Base-by-base conservation (phyloP, 164 flowering plant genomes). In the Magnolia changhungtana region DNA sequence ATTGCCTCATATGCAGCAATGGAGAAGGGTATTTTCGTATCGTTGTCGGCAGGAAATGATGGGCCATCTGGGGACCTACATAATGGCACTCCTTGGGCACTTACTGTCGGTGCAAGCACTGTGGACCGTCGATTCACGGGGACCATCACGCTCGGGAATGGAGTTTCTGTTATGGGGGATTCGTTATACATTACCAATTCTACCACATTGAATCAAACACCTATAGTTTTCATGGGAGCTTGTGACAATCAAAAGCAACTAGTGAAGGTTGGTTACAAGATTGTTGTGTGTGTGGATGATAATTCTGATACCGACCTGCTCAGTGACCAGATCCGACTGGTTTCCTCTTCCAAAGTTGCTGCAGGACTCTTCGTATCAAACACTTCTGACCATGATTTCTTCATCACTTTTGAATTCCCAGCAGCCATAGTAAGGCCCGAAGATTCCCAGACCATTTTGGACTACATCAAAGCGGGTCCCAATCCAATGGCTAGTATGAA, bases 41-140 rank as follows among this genome's bases (percentile, higher is more conserved):
- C 93, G 0, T 70, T 91, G 0, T 93, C 96, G 0, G 90, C 97
- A 0, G 96, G 97, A 49, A 93, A 93, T 68, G 84, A 76, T 2
- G 96, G 97, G n/a, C 94, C 95, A 50, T 50, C 7, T n/a, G 81
- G 50, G 5, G 66, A 82, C 2, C 72, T 91, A 1, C 91, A 89
- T 77, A 92, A 92, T 70, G 94, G 92, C 3, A 81, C 79, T 0
- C 94, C 97, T 1, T 93, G 97, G 97, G 81, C 87, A 29, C 74
- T 89, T 10, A 93, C 93, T 0, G 93, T 91, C 7, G 93, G 87
- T 6, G 96, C 95, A 0, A 87, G 92, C 6, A 85, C 92, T 0
- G 5, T 93, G 0, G 97, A 93, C 73, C 90, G 97, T 0, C 79
- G 83, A 19, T 90, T 89, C 29, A 50, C n/a, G 0, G 91, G 86